Evolutionary conservation across 2,329 filamentous ascomycete species (phyloP).

Genomic region (Calonectria naviculata): DNA sequence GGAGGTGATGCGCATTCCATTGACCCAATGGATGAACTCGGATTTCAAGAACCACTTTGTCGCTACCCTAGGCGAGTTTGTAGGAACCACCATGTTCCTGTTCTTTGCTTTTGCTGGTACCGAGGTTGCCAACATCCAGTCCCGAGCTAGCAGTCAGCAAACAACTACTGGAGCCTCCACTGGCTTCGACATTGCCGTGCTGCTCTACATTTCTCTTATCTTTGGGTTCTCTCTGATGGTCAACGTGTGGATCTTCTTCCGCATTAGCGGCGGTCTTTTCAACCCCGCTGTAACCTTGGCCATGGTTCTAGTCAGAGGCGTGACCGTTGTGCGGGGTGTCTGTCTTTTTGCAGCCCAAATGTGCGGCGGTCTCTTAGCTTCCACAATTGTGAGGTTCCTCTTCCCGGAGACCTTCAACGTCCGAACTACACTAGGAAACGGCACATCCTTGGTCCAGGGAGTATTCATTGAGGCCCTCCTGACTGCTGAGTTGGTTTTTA

Average conservation of each 20-base stretch:
- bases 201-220: conserved; percentile 54
- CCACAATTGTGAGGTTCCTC: conserved; percentile 53
- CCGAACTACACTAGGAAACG: conserved; percentile 52
- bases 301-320: conserved; percentile 61
- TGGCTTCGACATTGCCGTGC: conserved; percentile 55
- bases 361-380: conserved; percentile 56
- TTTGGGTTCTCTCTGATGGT: conserved; percentile 58
- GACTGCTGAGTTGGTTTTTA: conserved; percentile 59
- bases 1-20: conserved; percentile 56
- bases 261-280: conserved; percentile 54
- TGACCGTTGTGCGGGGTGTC: conserved; percentile 56
- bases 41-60: conserved; percentile 57
- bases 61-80: conserved; percentile 51
- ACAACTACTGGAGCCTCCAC: conserved; percentile 56
- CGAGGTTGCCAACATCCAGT: conserved; percentile 52
- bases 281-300: conserved; percentile 59
- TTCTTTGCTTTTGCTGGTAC: conserved; percentile 57
- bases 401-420: conserved; percentile 57
- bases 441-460: conserved; percentile 55
- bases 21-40: conserved; percentile 60
- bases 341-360: conserved; percentile 64
- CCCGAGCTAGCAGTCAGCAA: conserved; percentile 39
- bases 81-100: conserved; percentile 56
- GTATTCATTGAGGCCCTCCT: conserved; percentile 62
- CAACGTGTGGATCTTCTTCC: conserved; percentile 61